phyloP scores from a whole-genome alignment of 495 filamentous ascomycete genomes.

The Extremus antarcticus region DNA sequence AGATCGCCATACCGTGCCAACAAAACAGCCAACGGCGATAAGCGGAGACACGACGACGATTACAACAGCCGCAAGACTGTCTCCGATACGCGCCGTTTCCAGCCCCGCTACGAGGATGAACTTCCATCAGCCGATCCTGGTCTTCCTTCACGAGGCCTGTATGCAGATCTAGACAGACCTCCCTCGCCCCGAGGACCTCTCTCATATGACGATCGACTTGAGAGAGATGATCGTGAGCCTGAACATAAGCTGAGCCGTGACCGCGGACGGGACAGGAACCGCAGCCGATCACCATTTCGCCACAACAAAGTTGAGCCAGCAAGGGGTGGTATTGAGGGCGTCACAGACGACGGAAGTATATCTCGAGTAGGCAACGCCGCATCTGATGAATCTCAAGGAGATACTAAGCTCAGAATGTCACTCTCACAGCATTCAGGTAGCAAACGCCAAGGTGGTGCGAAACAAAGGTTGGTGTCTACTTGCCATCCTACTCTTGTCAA shows the following conservation, averaged over 20 bases:
- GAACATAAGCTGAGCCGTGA: conserved; percentile 18
- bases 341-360: background rate
- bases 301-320: background rate
- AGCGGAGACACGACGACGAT: conserved; percentile 59
- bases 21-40: conserved; percentile 42
- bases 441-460: background rate
- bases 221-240: background rate
- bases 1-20: conserved; percentile 31
- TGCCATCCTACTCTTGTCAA: background rate
- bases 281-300: conserved; percentile 51
- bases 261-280: conserved; percentile 34
- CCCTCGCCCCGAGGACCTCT: conserved; percentile 36
- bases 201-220: conserved; percentile 41
- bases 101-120: conserved; percentile 48
- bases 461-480: conserved; percentile 7
- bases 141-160: conserved; percentile 38
- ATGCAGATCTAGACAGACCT: conserved; percentile 59
- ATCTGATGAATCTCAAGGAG: conserved; percentile 14
- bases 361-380: background rate
- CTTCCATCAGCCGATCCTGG: conserved; percentile 32
- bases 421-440: conserved; percentile 4
- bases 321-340: background rate
- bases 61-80: conserved; percentile 31
- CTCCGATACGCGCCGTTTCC: conserved; percentile 47
- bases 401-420: conserved; percentile 11